These are phyloP conservation scores for Pueraria montana DNA, from an alignment of 306 rosid genomes.

Conservation along the genomic window DNA sequence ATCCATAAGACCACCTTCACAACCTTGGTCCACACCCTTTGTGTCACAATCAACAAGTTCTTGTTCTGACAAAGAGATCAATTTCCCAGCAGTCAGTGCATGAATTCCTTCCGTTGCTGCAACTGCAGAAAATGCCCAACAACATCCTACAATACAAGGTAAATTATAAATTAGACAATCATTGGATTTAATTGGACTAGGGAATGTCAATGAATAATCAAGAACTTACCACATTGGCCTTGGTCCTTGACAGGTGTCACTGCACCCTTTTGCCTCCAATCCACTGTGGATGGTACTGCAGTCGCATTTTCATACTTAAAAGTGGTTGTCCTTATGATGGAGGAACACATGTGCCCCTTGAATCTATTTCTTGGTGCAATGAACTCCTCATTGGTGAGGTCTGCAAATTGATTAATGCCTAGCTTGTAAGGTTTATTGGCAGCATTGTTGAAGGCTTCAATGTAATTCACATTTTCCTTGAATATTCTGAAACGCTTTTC, in stretches of 20 bases:
- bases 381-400: slow-evolving; percentile 63
- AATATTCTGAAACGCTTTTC: slow-evolving; percentile 52
- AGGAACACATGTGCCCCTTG: slow-evolving; percentile 57
- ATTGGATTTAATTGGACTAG: not conserved
- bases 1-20: slow-evolving; percentile 58
- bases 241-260: slow-evolving; percentile 63
- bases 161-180: not conserved
- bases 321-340: slow-evolving; percentile 34
- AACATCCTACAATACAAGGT: slow-evolving; percentile 53
- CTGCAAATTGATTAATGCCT: slow-evolving; percentile 46
- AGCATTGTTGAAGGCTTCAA: slow-evolving; percentile 45
- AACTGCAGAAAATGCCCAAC: slow-evolving; percentile 64
- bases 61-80: slow-evolving; percentile 57
- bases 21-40: slow-evolving; percentile 53
- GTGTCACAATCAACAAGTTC: slow-evolving; percentile 65
- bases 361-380: slow-evolving; percentile 50
- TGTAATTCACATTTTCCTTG: slow-evolving; percentile 46
- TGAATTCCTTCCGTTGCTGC: slow-evolving; percentile 62
- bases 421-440: slow-evolving; percentile 53
- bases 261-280: slow-evolving; percentile 60
- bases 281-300: slow-evolving; percentile 43
- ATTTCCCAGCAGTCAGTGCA: slow-evolving; percentile 37
- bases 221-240: slow-evolving; percentile 54
- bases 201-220: not conserved
- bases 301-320: slow-evolving; percentile 56